Base-by-base conservation (phyloP, 2,329 filamentous ascomycete species). In the Claviceps sorghi region DNA sequence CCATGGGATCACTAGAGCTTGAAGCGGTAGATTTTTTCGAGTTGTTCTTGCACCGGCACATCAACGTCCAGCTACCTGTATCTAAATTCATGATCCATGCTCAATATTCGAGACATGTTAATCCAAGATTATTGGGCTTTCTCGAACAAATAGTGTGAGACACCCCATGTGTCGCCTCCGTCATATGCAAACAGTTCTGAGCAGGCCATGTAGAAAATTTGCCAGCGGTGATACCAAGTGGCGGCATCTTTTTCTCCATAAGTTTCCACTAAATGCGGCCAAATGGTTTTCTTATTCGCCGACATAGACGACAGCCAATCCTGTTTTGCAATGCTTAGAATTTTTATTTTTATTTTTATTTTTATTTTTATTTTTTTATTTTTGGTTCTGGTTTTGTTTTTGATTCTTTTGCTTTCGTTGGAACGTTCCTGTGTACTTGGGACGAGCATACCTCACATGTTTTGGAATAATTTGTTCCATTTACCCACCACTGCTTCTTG, bases 1-100 rank as follows among this genome's bases (percentile, higher is more conserved):
- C 93, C 89, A 59, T 96, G 89, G 88, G 90, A 96, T 61, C 89
- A 95, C 72, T 95, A 75, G 78, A 70, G 54, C 10, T 30, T 10
- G n/a, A 30, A 30, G 13, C 30, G 15, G 9, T 21, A 15, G 11
- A 32, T 19, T 30, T 10, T 21, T 4, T 15, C 30, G 22, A 21
- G 3, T 22, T 30, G 17, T 11, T 19, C 11, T 36, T 19, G 15
- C 44, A 29, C 42, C 10, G 47, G 57, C 49, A 36, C 29, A 36
- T 36, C 11, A 21, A 54, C 36, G 21, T 38, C 30, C 22, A 48
- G 22, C 22, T 22, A n/a, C 29, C 5, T 46, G 21, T 52, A 48
- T 51, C 9, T 17, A 21, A 17, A 22, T 36, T 38, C n/a, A 41
- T 41, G 21, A 22, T 32, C 5, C 22, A 43, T 21, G 17, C 19